Base-by-base conservation (phyloP, 2,329 filamentous ascomycete genomes). In the Rhytidhysteron rufulum region DNA sequence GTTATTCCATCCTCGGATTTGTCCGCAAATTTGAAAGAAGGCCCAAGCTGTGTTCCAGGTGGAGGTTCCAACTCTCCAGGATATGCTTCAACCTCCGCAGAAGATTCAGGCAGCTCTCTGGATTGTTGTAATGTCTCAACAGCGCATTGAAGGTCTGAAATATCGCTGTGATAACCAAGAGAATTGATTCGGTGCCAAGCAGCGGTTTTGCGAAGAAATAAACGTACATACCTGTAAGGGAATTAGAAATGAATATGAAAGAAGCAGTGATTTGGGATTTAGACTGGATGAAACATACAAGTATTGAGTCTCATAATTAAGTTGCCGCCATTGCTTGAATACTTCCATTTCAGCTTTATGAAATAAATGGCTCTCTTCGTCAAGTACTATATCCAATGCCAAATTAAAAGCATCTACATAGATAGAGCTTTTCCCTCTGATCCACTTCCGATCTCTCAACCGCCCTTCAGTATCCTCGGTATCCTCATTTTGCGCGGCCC, bases 321-420 rank as follows among this genome's bases (percentile, higher is more conserved):
- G 60, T 0, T 67, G 64, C 44, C 72, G 78, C 89, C 91, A 98
- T 42, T 82, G 73, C 3, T 72, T 68, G 60, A 98, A 97, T 0
- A 97, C 75, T 11, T 77, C 72, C 55, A 75, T 78, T 65, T 98
- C 93, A 15, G 80, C 83, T 42, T 82, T 78, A 54, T 93, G 79
- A 60, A 97, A 98, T 0, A 98, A 70, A 65, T 95, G 88, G 1
- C 79, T 77, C 65, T 98, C 93, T 42, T 97, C 88, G 35, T 88
- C 82, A 10, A 97, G 69, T 3, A 98, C 93, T 0, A 88, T 95
- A 43, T 91, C 83, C 35, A 98, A 70, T 2, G 91, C 88, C 11
- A 97, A 73, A 57, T 95, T 95, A 72, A 98, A 98, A 1, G 93
- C 93, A 67, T 98, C 93, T 15, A 96, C 88, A 55, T 98, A 98